A percentile compares a stretch with the other conserved stretches of the same genome.
Evolutionary conservation across 768 basidiomycete species (phyloP).

Genomic region (Hygrocybe punicea): DNA sequence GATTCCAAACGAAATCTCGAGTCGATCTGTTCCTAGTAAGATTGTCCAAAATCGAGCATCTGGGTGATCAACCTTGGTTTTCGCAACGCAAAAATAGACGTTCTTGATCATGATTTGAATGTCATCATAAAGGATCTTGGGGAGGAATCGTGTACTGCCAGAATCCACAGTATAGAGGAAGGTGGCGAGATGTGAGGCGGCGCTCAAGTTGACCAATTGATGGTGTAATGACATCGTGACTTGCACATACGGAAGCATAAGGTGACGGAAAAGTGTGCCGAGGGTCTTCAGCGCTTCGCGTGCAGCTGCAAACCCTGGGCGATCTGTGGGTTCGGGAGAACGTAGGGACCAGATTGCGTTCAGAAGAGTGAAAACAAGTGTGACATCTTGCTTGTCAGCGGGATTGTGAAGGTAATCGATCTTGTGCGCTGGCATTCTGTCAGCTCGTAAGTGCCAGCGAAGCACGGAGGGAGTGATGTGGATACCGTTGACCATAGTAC

Average conservation of each 20-base stretch:
- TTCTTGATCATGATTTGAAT: too few species aligned
- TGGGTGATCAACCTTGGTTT: too few species aligned
- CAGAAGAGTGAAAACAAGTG: conserved; percentile 23
- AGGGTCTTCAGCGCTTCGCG: conserved; percentile 21
- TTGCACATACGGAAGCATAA: conserved; percentile 30
- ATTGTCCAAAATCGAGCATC: too few species aligned
- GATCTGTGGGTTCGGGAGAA: not conserved
- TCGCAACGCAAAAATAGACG: too few species aligned
- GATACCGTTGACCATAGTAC: too few species aligned
- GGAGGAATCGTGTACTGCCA: conserved; percentile 21
- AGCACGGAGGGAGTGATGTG: too few species aligned
- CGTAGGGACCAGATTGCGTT: conserved; percentile 26
- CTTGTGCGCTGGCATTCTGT: too few species aligned
- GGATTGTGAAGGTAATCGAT: conserved; percentile 24
- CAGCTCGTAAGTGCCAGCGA: too few species aligned
- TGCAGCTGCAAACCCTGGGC: conserved; percentile 16
- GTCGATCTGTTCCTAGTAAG: too few species aligned
- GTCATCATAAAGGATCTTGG: conserved; percentile 29
- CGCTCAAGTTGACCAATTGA: too few species aligned
- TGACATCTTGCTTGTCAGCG: conserved; percentile 33
- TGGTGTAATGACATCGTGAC: conserved; percentile 28
- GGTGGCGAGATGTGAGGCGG: too few species aligned
- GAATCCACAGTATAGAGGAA: conserved; percentile 12
- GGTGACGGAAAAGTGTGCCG: conserved; percentile 21
- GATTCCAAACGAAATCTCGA: too few species aligned